phyloP scores from a whole-genome alignment of 441 rosid species.

The Populus tomentosa region DNA sequence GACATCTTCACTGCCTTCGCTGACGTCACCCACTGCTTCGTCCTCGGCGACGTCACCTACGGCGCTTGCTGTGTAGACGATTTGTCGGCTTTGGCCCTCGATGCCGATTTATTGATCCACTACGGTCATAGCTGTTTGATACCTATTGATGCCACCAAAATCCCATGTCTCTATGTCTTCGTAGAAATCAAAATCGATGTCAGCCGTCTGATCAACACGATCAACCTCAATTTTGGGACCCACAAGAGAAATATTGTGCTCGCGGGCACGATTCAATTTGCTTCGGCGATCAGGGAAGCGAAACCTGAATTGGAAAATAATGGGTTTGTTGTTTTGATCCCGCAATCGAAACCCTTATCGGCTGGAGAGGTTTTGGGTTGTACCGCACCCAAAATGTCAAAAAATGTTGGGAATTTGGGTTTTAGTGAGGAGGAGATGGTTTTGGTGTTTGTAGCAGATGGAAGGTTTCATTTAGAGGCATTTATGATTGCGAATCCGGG shows the following conservation, averaged over 20 bases:
- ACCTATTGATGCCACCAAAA: conserved; percentile 63
- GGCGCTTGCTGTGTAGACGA: conserved; percentile 96
- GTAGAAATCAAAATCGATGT: conserved; percentile 45
- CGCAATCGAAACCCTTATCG: conserved; percentile 86
- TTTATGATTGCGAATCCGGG: conserved; percentile 93
- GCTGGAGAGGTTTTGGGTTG: conserved; percentile 67
- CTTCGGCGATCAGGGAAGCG: conserved; percentile 68
- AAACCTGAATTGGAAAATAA: conserved; percentile 67
- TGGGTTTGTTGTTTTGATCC: conserved; percentile 68
- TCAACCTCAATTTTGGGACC: conserved; percentile 41
- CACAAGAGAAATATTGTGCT: conserved; percentile 35
- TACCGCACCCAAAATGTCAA: conserved; percentile 67
- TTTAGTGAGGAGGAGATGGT: conserved; percentile 11
- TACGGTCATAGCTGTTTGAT: conserved; percentile 93
- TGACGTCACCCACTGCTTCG: conserved; percentile 60
- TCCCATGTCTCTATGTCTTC: conserved; percentile 88
- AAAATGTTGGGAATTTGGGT: conserved; percentile 19
- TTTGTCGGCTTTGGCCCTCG: conserved; percentile 66
- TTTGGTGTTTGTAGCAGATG: conserved; percentile 59
- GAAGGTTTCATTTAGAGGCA: conserved; percentile 74
- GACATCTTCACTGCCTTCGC: conserved; percentile 76
- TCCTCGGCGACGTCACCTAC: conserved; percentile 87
- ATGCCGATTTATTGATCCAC: conserved; percentile 79
- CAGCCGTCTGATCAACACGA: conserved; percentile 37
- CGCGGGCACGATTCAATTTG: conserved; percentile 90